A percentile compares a stretch with the other conserved stretches of the same genome.
These are phyloP conservation scores for Saccharomycopsis fibuligera DNA, from an alignment of 805 yeast species.

Conservation along the genomic window DNA sequence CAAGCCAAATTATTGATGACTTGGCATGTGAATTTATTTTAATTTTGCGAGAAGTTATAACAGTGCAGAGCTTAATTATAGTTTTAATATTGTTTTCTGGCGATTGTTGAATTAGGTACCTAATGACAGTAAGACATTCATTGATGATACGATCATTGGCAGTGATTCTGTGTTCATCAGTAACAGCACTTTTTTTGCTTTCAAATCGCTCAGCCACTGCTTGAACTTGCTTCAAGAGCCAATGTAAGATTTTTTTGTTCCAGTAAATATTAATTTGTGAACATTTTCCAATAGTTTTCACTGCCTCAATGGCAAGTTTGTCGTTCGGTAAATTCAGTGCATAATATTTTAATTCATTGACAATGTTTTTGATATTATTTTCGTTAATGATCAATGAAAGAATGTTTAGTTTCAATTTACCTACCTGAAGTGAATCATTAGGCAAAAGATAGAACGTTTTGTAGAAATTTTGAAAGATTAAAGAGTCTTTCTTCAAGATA, in stretches of 20 bases:
- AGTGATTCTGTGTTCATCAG: constrained; percentile 3
- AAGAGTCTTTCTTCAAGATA: constrained; percentile 16
- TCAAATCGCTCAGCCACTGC: constrained; percentile 16
- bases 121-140: constrained; percentile 65
- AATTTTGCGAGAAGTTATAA: constrained; percentile 25
- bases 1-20: constrained; percentile 83
- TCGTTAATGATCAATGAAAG: constrained; percentile 53
- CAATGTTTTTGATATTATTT: constrained; percentile 42
- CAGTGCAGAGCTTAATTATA: constrained; percentile 42
- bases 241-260: constrained; percentile 48
- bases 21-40: constrained; percentile 45
- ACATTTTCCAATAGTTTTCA: constrained; percentile 57
- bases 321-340: constrained; percentile 30
- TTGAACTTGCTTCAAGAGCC: constrained; percentile 53
- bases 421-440: constrained; percentile 38
- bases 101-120: constrained; percentile 63
- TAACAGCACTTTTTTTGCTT: too few relatives aligned
- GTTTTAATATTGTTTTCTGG: constrained; percentile 48
- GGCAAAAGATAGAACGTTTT: constrained; percentile 51
- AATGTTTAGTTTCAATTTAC: constrained; percentile 53
- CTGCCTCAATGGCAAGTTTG: constrained; percentile 38
- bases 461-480: constrained; percentile 18
- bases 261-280: constrained; percentile 44
- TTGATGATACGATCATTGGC: constrained; percentile 37
- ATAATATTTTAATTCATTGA: constrained; percentile 60